These are phyloP conservation scores for Seiridium unicorne DNA, from an alignment of 2,329 filamentous ascomycete species.

Conservation along the genomic window DNA sequence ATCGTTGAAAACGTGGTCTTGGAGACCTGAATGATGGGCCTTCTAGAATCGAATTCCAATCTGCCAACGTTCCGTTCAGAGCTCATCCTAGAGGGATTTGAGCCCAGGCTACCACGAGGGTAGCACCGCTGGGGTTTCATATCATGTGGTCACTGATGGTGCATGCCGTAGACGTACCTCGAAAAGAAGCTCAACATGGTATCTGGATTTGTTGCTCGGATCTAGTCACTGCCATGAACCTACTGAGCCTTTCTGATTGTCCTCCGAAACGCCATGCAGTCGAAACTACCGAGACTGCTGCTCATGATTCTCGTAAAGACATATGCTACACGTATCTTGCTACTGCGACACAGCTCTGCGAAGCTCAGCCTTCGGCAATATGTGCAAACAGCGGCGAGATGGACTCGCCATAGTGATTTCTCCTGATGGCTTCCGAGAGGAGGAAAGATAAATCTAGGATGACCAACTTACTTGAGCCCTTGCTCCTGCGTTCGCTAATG, in stretches of 20 bases:
- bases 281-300: background rate
- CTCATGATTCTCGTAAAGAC: constrained; percentile 5
- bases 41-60: constrained; percentile 43
- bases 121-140: constrained; percentile 68
- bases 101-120: constrained; percentile 72
- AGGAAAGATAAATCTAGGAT: constrained; percentile 87
- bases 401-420: constrained; percentile 94
- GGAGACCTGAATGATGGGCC: constrained; percentile 27
- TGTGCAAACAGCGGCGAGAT: constrained; percentile 70
- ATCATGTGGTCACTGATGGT: background rate
- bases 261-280: constrained; percentile 10
- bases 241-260: background rate
- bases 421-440: constrained; percentile 86
- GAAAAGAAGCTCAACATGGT: constrained; percentile 6
- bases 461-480: constrained; percentile 76
- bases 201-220: constrained; percentile 10
- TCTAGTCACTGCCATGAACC: constrained; percentile 3
- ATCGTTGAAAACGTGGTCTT: constrained; percentile 20
- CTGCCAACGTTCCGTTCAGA: constrained; percentile 85
- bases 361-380: constrained; percentile 42
- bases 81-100: constrained; percentile 64
- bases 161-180: constrained; percentile 2
- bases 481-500: constrained; percentile 72
- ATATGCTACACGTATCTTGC: background rate
- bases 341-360: background rate